phyloP scores from a whole-genome alignment of 192 early-diverging fungal species.

The Coemansia sp. region DNA sequence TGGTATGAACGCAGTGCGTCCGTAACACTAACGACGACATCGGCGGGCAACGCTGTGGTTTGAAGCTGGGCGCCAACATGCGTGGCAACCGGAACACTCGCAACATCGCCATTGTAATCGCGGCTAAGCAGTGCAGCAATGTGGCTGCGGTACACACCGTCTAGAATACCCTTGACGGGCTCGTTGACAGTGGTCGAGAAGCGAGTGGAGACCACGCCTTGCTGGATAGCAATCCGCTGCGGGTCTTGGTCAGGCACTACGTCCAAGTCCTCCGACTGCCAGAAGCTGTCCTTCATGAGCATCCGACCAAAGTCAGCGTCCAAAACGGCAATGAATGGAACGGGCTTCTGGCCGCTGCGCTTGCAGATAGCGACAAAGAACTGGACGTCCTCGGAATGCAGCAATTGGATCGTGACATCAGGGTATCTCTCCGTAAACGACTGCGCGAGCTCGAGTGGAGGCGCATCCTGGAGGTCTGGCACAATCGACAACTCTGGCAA shows the following conservation, averaged over 20 bases:
- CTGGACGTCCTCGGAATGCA: constrained; percentile 40
- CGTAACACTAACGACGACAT: background rate
- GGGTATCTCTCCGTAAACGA: constrained; percentile 12
- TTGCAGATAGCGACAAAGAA: constrained; percentile 47
- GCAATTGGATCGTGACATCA: constrained; percentile 24
- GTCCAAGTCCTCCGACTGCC: constrained; percentile 87
- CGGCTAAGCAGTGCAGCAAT: constrained; percentile 70
- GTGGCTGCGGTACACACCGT: constrained; percentile 76
- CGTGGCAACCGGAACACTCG: constrained; percentile 70
- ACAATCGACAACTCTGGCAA: background rate
- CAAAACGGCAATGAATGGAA: constrained; percentile 87
- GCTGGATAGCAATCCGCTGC: constrained; percentile 78
- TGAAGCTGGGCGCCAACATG: constrained; percentile 54
- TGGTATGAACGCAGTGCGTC: background rate
- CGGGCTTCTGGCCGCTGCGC: constrained; percentile 71
- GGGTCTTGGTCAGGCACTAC: constrained; percentile 83
- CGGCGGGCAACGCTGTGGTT: background rate
- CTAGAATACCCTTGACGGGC: constrained; percentile 85
- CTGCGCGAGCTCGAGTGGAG: constrained; percentile 31
- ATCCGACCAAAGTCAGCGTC: constrained; percentile 88
- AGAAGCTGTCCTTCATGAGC: constrained; percentile 90
- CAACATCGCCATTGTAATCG: constrained; percentile 62
- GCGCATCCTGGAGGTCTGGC: background rate
- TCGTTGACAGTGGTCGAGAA: constrained; percentile 75
- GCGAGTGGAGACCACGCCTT: constrained; percentile 80